Percentiles rank a stretch among this genome's conserved stretches.
Conservation (phyloP, 768 basidiomycete genomes). For the Boletus vinaceobasis region DNA sequence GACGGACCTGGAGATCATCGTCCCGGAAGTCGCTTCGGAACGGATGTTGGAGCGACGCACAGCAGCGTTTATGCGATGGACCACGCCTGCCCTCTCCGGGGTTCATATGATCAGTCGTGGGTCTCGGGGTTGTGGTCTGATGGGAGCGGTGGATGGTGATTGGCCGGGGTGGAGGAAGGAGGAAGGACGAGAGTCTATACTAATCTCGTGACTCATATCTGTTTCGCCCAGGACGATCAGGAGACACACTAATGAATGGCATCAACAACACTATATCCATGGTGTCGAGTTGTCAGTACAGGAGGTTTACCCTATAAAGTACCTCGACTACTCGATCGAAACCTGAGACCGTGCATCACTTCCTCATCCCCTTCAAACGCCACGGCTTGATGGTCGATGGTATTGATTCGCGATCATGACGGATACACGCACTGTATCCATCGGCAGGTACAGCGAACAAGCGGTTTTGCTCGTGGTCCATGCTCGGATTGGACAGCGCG, state of each 20-base stretch:
- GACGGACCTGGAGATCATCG: no score
- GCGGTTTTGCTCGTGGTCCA: no score
- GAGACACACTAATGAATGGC: not conserved
- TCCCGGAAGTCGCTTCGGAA: not conserved
- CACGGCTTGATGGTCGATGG: not conserved
- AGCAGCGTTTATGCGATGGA: no score
- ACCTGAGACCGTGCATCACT: conserved; percentile 3
- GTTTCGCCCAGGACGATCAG: not conserved
- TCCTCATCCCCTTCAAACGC: conserved; percentile 1
- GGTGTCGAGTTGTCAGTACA: not conserved
- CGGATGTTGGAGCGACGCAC: conserved; percentile 8
- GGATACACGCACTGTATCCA: not conserved
- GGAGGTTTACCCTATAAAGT: not conserved
- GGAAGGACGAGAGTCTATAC: no score
- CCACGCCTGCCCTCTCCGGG: no score
- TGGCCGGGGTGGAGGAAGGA: no score
- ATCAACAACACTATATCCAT: not conserved
- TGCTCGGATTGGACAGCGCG: not conserved
- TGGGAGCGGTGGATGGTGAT: not conserved
- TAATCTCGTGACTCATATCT: not conserved
- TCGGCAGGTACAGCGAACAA: not conserved
- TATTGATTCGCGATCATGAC: not conserved
- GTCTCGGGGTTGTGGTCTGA: not conserved
- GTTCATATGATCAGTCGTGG: not conserved
- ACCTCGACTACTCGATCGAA: no score